Conservation (phyloP, 2,329 filamentous ascomycete genomes). For the Fusarium pseudocircinatum region DNA sequence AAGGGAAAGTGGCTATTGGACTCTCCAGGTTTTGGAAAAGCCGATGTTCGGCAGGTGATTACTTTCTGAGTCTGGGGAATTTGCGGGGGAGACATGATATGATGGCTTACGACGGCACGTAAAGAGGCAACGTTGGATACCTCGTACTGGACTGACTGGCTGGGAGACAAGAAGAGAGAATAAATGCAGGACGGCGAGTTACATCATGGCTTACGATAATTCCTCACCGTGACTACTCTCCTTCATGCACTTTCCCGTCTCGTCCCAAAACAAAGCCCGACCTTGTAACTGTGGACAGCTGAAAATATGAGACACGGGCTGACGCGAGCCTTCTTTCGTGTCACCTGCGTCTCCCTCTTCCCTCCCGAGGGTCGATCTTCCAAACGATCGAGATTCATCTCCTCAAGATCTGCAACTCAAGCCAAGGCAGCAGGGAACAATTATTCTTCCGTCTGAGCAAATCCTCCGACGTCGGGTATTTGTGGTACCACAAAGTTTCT, state of each 20-base stretch:
- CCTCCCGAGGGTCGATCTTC: slow-evolving; percentile 16
- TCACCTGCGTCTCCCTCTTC: background rate
- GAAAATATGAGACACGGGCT: slow-evolving; percentile 25
- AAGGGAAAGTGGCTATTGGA: slow-evolving; percentile 15
- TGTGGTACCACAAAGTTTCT: slow-evolving; percentile 8
- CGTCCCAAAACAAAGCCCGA: background rate
- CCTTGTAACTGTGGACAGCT: slow-evolving; percentile 1
- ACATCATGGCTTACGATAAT: slow-evolving; percentile 10
- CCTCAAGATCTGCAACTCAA: slow-evolving; percentile 21
- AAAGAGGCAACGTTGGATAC: background rate
- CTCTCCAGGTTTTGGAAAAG: slow-evolving; percentile 13
- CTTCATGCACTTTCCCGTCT: slow-evolving; percentile 3
- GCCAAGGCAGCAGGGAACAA: slow-evolving; percentile 5
- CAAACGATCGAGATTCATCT: slow-evolving; percentile 28
- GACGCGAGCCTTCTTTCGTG: background rate
- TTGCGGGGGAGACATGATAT: slow-evolving; percentile 28
- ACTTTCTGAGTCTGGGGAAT: slow-evolving; percentile 33
- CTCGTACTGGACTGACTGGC: too few species aligned
- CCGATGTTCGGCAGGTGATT: slow-evolving; percentile 37
- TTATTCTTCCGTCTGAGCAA: slow-evolving; percentile 1
- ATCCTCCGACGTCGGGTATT: slow-evolving; percentile 4
- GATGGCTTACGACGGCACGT: background rate
- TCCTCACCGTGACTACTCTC: background rate
- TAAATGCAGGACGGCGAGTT: background rate
- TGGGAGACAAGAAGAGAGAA: background rate